Percentiles rank a stretch among this genome's conserved stretches.
phyloP scores from a whole-genome alignment of 208 protist species.

The Wallacemonas collosoma region DNA sequence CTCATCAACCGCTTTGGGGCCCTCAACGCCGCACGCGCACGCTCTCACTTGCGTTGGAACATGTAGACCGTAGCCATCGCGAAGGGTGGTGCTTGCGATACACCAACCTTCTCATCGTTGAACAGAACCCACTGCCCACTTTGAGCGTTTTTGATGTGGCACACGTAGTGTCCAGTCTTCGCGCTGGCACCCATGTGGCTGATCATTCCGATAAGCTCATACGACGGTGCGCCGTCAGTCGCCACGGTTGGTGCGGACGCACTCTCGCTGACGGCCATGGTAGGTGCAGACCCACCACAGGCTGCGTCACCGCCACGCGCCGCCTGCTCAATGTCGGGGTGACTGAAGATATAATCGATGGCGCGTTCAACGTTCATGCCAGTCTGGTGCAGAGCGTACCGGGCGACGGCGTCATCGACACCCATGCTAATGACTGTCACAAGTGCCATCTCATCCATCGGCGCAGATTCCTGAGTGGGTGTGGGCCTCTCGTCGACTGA shows the following conservation, averaged over 20 bases:
- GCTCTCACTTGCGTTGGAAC: slow-evolving; percentile 54
- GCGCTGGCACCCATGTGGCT: slow-evolving; percentile 92
- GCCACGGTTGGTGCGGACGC: slow-evolving; percentile 8
- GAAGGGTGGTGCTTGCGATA: slow-evolving; percentile 88
- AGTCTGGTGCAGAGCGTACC: slow-evolving; percentile 86
- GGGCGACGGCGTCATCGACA: slow-evolving; percentile 67
- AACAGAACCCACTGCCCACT: slow-evolving; percentile 92
- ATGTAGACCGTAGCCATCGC: slow-evolving; percentile 94
- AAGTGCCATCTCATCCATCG: slow-evolving; percentile 78
- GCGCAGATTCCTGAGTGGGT: not conserved
- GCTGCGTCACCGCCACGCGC: slow-evolving; percentile 15
- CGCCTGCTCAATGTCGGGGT: slow-evolving; percentile 78
- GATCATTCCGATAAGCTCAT: slow-evolving; percentile 87
- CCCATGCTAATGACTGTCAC: slow-evolving; percentile 89
- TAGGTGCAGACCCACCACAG: not conserved
- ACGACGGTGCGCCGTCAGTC: slow-evolving; percentile 61
- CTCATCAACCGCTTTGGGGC: too few species aligned
- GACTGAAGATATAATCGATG: slow-evolving; percentile 97
- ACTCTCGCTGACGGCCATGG: not conserved
- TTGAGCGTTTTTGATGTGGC: slow-evolving; percentile 78
- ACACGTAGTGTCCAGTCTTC: slow-evolving; percentile 91
- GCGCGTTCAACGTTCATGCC: slow-evolving; percentile 94
- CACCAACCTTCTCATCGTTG: slow-evolving; percentile 95
- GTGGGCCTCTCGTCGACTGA: not conserved
- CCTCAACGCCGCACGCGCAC: not conserved